Base-by-base conservation (phyloP, 2,329 filamentous ascomycete species). In the Lecanoromycetidae sp. region DNA sequence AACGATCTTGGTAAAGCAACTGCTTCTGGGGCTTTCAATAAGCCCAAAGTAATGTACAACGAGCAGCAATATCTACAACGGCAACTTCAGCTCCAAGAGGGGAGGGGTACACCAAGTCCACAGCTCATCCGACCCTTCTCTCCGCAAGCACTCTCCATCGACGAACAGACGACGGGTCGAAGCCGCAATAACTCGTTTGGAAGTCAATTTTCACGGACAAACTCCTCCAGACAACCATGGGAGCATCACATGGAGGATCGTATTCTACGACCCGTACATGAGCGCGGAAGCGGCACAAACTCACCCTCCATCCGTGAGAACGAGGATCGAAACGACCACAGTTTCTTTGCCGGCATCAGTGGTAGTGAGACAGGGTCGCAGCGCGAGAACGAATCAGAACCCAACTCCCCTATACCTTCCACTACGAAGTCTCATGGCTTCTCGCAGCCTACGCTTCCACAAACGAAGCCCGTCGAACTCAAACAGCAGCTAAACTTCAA, bases 1-100 rank as follows among this genome's bases (percentile, higher is more conserved):
- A 79, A 80, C 52, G 88, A 94, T 56, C 71, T 77, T 38, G 86
- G 84, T 43, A 94, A 91, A 60, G 84, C 85, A 4, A 93, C 86
- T 0, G 83, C 85, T 1, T 70, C 80, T 63, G 78, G 79, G 25
- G 68, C 78, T 0, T 82, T 82, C 62, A 82, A 82, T 54, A 87
- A 87, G 59, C 84, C 87, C 1, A 66, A 70, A 2, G 76, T 82
- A 42, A 76, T 79, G 6, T 94, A 91, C 56, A 86, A 94, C 57
- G 88, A 95, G 58, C 78, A 82, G 17, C 84, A 86, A 58, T 95
- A 86, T 57, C 76, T 84, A 4, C 82, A 93, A 59, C 78, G 87
- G 36, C 84, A 94, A 58, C 68, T 84, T 39, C 84, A 87, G 60
- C 76, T 94, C 61, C 84, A 90, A 53, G 77, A 84, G 57, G 84